Percentiles rank a stretch among this genome's conserved stretches.
Conservation (phyloP, 345 rosid species). For the Populus alba region DNA sequence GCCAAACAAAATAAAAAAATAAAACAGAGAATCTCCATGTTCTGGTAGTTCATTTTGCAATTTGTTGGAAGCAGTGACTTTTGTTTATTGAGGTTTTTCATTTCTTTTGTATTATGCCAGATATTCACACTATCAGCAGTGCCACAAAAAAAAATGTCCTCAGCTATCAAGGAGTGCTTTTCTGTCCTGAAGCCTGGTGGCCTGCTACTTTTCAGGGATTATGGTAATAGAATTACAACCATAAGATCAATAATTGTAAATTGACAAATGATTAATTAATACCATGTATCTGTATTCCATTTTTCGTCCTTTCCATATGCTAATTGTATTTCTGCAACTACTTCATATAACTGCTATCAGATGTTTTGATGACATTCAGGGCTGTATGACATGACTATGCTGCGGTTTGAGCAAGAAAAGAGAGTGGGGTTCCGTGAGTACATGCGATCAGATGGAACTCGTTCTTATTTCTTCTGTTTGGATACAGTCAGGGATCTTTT, state of each 20-base stretch:
- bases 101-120: constrained; percentile 33
- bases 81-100: constrained; percentile 8
- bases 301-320: neutral
- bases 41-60: neutral
- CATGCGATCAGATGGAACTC: constrained; percentile 75
- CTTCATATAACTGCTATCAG: constrained; percentile 6
- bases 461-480: constrained; percentile 77
- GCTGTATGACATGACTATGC: constrained; percentile 92
- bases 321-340: neutral
- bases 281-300: neutral
- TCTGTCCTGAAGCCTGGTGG: constrained; percentile 79
- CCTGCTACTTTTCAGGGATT: constrained; percentile 74
- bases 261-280: neutral
- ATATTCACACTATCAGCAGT: constrained; percentile 89
- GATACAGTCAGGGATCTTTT: constrained; percentile 61
- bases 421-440: constrained; percentile 77
- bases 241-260: neutral
- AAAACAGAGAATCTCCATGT: too few species aligned
- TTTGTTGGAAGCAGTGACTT: neutral
- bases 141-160: constrained; percentile 60
- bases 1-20: neutral
- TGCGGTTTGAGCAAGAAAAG: constrained; percentile 69
- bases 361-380: constrained; percentile 46
- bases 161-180: constrained; percentile 58
- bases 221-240: constrained; percentile 49